These are phyloP conservation scores for Seiridium unicorne DNA, from an alignment of 2,329 filamentous ascomycete genomes.

Conservation along the genomic window DNA sequence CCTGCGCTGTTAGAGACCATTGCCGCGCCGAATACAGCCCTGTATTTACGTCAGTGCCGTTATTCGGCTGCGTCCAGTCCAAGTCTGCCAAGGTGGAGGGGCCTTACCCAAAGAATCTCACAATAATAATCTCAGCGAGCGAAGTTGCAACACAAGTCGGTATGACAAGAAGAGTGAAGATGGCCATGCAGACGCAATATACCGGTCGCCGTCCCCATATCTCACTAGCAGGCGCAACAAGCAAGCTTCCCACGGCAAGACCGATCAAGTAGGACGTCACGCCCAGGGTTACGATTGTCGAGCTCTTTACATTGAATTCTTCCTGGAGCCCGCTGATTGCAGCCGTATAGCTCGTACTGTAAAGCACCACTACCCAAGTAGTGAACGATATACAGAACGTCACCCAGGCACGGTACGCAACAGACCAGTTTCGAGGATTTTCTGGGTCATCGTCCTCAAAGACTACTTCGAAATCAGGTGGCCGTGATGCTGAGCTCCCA, in stretches of 20 bases:
- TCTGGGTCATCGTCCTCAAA: conserved; percentile 62
- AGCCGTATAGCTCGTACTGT: conserved; percentile 77
- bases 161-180: conserved; percentile 69
- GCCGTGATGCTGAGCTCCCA: conserved; percentile 39
- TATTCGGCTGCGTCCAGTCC: no score
- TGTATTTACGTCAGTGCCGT: conserved; percentile 22
- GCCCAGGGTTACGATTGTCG: conserved; percentile 68
- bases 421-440: conserved; percentile 68
- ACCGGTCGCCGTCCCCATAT: conserved; percentile 68
- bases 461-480: conserved; percentile 69
- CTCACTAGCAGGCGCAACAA: conserved; percentile 73
- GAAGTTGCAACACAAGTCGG: conserved; percentile 70
- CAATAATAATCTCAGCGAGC: conserved; percentile 65
- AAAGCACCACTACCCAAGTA: conserved; percentile 59
- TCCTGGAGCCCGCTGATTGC: conserved; percentile 66
- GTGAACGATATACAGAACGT: conserved; percentile 44
- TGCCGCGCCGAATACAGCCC: conserved; percentile 70
- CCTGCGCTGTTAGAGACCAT: conserved; percentile 84
- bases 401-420: conserved; percentile 43
- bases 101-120: conserved; percentile 68
- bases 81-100: conserved; percentile 8
- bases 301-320: conserved; percentile 59
- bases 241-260: conserved; percentile 67
- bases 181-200: conserved; percentile 62
- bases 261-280: conserved; percentile 78